Evolutionary conservation across 768 basidiomycete genomes (phyloP), one percentile per base, ranked within the genome.

Genomic region (Polyporus arcularius): DNA sequence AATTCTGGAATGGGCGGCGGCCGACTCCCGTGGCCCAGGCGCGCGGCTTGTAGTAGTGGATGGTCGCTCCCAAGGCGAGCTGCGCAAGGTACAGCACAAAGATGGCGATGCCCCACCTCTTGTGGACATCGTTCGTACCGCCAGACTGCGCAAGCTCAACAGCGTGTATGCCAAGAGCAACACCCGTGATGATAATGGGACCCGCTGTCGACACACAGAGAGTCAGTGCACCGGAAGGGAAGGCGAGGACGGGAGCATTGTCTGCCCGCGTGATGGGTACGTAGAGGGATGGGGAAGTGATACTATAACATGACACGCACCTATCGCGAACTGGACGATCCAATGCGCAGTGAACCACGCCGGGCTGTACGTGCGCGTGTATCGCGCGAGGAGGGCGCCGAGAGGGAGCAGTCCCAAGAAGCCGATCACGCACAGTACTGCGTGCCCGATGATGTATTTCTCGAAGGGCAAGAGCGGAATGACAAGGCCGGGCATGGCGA

Each of bases 321-420:
- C 57, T 41, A 86, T 65, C 58, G 80, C 57, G 50, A 83, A 65
- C 57, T 85, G 84, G 61, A 83, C 75, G 28, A 76, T 62, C 70
- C 73, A 80, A 65, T 83, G 86, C 5, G 70, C 76, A 63, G 49
- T 63, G 31, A 69, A 76, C 67, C 67, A 83, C 76, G 65, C 73
- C 30, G 71, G 72, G 26, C 75, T 81, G 63, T 78, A 79, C n/a
- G 82, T 85, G 53, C 85, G 77, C 21, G 77, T 69, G 65, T 80
- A 85, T 62, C 85, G 78, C 28, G 82, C 80, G 35, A 84, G 70
- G 62, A 87, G 73, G 10, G 76, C 78, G 12, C 86, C 85, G 40
- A 83, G 58, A 5, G 86, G 86, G 10, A 88, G 77, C n/a, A 87
- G 67, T 51, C 86, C 73, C 46, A 87, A 71, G 67, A 84, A 85